Percentiles rank a stretch among this genome's conserved stretches.
phyloP scores from a whole-genome alignment of 169 alveolate species.

The Cryptosporidium xiaoi region DNA sequence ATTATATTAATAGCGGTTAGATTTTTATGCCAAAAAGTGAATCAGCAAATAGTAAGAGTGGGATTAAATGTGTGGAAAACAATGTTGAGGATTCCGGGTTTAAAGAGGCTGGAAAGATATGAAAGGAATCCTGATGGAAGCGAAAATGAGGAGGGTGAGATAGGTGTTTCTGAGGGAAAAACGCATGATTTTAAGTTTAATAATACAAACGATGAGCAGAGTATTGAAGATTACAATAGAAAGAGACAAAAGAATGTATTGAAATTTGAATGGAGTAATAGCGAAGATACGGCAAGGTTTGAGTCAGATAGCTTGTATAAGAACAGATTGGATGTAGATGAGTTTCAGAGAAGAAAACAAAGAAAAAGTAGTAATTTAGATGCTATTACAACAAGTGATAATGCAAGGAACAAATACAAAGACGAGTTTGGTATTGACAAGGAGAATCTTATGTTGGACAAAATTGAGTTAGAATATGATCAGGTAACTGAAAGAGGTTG shows the following conservation, averaged over 20 bases:
- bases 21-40: too few species aligned
- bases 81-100: slow-evolving; percentile 53
- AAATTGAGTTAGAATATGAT: slow-evolving; percentile 2
- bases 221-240: not conserved
- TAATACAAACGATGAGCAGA: not conserved
- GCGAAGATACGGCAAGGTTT: slow-evolving; percentile 87
- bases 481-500: slow-evolving; percentile 94
- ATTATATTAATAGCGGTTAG: too few species aligned
- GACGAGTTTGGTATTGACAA: slow-evolving; percentile 48
- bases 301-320: slow-evolving; percentile 91
- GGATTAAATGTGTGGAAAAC: not conserved
- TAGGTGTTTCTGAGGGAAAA: not conserved
- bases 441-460: not conserved
- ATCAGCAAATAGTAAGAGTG: too few species aligned
- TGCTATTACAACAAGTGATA: not conserved
- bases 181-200: not conserved
- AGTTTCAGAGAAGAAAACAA: slow-evolving; percentile 32
- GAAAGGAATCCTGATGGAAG: not conserved
- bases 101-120: slow-evolving; percentile 45
- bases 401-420: too few species aligned
- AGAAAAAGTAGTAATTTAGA: slow-evolving; percentile 39
- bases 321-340: slow-evolving; percentile 82
- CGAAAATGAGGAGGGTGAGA: not conserved
- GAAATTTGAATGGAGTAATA: slow-evolving; percentile 89
- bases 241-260: slow-evolving; percentile 80